Base-by-base conservation (phyloP, 352 stramenopile species). In the Pythium utonaiense region DNA sequence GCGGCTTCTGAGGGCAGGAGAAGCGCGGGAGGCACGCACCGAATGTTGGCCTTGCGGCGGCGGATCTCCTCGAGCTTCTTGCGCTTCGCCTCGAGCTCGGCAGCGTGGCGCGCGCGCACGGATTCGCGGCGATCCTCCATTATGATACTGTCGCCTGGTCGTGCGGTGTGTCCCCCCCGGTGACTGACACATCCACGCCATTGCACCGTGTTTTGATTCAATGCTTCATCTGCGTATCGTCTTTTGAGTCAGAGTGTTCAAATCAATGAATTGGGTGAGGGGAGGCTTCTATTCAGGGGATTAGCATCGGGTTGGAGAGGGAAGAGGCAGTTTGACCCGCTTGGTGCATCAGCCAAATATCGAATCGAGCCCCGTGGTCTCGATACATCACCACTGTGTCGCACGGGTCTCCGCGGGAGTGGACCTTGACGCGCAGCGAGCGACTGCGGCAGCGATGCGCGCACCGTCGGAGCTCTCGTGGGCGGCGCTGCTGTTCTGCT, bases 11-110 rank as follows among this genome's bases (percentile, higher is more conserved):
- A 58, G 44, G 10, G 9, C 21, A 21, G 33, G 22, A 52, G 51
- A 33, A 13, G 16, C 42, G 14, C 12, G 34, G 8, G 24, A 8
- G n/a, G 12, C 14, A 73, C 69, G 53, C 64, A 91, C 82, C 81
- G 72, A 34, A 92, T 74, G 24, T 80, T 83, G 0, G 83, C 86
- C 65, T 95, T 95, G 31, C 86, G 80, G 53, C 88, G 78, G 49
- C 86, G 86, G 62, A 95, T 93, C 74, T 95, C 86, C 66, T 95
- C 84, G n/a, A 95, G 76, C 72, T 95, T 95, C 68, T 87, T 88
- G 64, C 85, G 85, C 73, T 95, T 95, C 27, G 80, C 86, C 66
- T 95, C 86, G 42, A 95, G 73, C 69, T 95, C 86, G 6, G 83
- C 83, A 70, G 83, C 85, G 66, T 95, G 85, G 64, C 89, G 89